Conservation (phyloP, 1,139 yeast species). For the Kurtzmaniella quercitrusa region DNA sequence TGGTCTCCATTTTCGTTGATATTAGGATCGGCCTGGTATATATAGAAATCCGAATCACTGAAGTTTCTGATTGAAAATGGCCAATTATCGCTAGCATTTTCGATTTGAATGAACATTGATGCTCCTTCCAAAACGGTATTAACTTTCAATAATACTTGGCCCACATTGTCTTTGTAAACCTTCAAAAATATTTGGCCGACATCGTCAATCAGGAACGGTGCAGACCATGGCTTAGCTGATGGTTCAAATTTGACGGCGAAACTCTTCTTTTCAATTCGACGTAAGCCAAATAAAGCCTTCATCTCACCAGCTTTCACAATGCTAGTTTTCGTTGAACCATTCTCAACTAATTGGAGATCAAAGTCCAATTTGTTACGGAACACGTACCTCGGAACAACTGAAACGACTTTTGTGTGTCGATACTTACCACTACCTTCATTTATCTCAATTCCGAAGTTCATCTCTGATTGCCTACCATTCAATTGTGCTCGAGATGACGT, state of each 20-base stretch:
- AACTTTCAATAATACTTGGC: constrained; percentile 67
- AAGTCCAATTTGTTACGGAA: constrained; percentile 59
- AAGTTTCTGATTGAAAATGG: constrained; percentile 90
- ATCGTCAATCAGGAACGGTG: constrained; percentile 81
- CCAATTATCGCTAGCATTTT: constrained; percentile 78
- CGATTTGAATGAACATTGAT: constrained; percentile 71
- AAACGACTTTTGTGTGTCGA: constrained; percentile 70
- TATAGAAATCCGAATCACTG: constrained; percentile 76
- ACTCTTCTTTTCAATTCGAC: constrained; percentile 48
- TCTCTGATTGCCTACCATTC: constrained; percentile 58
- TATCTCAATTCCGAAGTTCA: constrained; percentile 71
- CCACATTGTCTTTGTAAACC: constrained; percentile 56
- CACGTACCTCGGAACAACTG: constrained; percentile 79
- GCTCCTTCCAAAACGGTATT: constrained; percentile 77
- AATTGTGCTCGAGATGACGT: constrained; percentile 62
- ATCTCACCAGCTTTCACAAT: constrained; percentile 46
- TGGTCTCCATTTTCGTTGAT: constrained; percentile 69
- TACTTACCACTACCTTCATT: constrained; percentile 88
- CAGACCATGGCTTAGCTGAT: constrained; percentile 68
- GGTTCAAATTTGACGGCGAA: constrained; percentile 58
- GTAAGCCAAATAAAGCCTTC: constrained; percentile 64
- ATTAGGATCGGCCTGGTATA: constrained; percentile 84
- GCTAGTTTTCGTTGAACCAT: constrained; percentile 52
- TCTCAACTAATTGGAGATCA: constrained; percentile 62
- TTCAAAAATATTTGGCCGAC: constrained; percentile 79